Percentiles rank a stretch among this genome's conserved stretches.
Conservation (phyloP, 1,284 basidiomycete genomes). For the Moniliophthora roreri region DNA sequence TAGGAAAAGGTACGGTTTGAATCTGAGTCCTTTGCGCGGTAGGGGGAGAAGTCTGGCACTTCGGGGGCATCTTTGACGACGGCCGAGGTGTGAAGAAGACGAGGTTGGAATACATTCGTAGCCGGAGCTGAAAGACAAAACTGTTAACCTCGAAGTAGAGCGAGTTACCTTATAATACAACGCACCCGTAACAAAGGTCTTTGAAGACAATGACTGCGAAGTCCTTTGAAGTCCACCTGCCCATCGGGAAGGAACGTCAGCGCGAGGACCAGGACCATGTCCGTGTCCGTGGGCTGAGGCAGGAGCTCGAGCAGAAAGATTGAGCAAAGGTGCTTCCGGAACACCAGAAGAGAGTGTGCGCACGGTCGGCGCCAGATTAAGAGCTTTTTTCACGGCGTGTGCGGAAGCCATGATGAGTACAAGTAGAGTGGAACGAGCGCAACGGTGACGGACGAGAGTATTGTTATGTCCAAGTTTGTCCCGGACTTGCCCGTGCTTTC, state of each 20-base stretch:
- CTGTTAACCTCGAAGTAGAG: neutral
- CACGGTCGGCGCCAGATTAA: slow-evolving; percentile 83
- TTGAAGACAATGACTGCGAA: slow-evolving; percentile 60
- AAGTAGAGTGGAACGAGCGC: neutral
- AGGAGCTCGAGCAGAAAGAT: slow-evolving; percentile 65
- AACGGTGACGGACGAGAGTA: too few relatives aligned
- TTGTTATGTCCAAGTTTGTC: too few relatives aligned
- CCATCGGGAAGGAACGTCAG: slow-evolving; percentile 69
- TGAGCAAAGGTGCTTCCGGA: slow-evolving; percentile 68
- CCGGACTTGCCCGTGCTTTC: too few relatives aligned
- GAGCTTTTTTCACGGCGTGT: slow-evolving; percentile 74
- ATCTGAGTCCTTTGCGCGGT: slow-evolving; percentile 71
- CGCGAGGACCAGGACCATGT: slow-evolving; percentile 59
- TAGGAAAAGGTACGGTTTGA: slow-evolving; percentile 89
- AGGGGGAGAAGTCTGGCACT: slow-evolving; percentile 88
- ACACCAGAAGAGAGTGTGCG: slow-evolving; percentile 75
- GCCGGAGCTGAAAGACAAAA: slow-evolving; percentile 22
- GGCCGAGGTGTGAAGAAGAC: slow-evolving; percentile 73
- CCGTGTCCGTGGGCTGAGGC: slow-evolving; percentile 60
- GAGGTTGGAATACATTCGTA: slow-evolving; percentile 60
- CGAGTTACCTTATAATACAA: slow-evolving; percentile 13
- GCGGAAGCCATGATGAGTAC: slow-evolving; percentile 12
- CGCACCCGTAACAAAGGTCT: slow-evolving; percentile 73
- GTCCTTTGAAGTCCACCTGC: slow-evolving; percentile 54
- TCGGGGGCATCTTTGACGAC: slow-evolving; percentile 64